phyloP scores from a whole-genome alignment of 768 basidiomycete species.

The Rhodosporidiobolus odoratus region DNA sequence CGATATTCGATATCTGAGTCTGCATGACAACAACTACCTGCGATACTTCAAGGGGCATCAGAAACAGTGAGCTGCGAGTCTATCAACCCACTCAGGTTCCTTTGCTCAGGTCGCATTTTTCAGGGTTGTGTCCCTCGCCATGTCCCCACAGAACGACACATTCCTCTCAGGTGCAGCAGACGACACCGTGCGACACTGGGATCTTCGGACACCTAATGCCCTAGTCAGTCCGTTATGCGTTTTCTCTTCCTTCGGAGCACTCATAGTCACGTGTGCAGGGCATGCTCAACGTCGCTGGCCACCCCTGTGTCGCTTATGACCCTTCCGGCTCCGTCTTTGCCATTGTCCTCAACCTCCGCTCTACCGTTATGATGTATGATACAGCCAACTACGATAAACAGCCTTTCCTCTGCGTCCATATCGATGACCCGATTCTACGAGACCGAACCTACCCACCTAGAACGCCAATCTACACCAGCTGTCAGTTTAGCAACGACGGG shows the following conservation, averaged over 20 bases:
- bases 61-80: slow-evolving; percentile 50
- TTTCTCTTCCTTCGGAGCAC: background rate
- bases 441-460: slow-evolving; percentile 74
- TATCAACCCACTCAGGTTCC: background rate
- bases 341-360: slow-evolving; percentile 70
- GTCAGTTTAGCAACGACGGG: slow-evolving; percentile 83
- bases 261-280: slow-evolving; percentile 49
- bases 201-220: slow-evolving; percentile 71
- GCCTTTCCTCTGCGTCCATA: slow-evolving; percentile 75
- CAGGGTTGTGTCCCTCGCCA: slow-evolving; percentile 79
- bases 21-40: slow-evolving; percentile 94
- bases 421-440: slow-evolving; percentile 70
- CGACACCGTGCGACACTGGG: slow-evolving; percentile 93
- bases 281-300: slow-evolving; percentile 59
- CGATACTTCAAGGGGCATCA: slow-evolving; percentile 95
- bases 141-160: slow-evolving; percentile 86
- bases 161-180: slow-evolving; percentile 94
- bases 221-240: slow-evolving; percentile 48
- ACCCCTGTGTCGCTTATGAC: slow-evolving; percentile 80
- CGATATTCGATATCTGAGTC: slow-evolving; percentile 84
- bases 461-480: slow-evolving; percentile 81
- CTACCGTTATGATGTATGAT: slow-evolving; percentile 78
- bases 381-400: slow-evolving; percentile 80
- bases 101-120: background rate
- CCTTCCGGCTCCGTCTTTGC: slow-evolving; percentile 76